Conservation (phyloP, 805 yeast genomes). For the Yarrowia porcina region DNA sequence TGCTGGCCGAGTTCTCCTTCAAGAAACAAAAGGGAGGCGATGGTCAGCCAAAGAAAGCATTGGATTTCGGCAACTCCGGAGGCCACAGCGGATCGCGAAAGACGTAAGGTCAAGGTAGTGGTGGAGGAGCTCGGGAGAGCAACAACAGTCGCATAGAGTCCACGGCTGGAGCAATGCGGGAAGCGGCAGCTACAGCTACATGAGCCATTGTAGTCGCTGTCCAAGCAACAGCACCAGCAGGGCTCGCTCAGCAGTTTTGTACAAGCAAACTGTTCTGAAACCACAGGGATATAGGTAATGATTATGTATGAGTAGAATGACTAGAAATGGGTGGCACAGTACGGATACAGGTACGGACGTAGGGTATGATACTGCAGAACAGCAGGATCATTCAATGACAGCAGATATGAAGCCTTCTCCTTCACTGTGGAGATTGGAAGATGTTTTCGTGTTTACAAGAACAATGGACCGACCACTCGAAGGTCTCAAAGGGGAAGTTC, state of each 20-base stretch:
- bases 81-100: slow-evolving; percentile 25
- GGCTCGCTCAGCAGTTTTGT: slow-evolving; percentile 12
- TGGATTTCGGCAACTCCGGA: slow-evolving; percentile 19
- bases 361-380: too few relatives aligned
- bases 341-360: too few relatives aligned
- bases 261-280: neutral
- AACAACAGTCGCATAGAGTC: slow-evolving; percentile 9
- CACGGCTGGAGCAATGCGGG: neutral
- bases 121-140: slow-evolving; percentile 6
- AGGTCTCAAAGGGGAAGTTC: too few relatives aligned
- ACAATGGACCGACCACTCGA: too few relatives aligned
- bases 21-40: slow-evolving; percentile 35
- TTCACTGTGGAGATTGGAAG: too few relatives aligned
- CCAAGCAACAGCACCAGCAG: neutral
- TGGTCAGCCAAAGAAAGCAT: neutral
- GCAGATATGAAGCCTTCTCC: too few relatives aligned
- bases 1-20: slow-evolving; percentile 73
- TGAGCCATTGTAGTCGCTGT: neutral
- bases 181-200: neutral
- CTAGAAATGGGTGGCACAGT: too few relatives aligned
- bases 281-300: slow-evolving; percentile 11
- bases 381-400: too few relatives aligned
- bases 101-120: slow-evolving; percentile 5
- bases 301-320: slow-evolving; percentile 7
- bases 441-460: too few relatives aligned